A percentile compares a stretch with the other conserved stretches of the same genome.
These are phyloP conservation scores for Citrus sp. DNA, from an alignment of 345 rosid genomes.

Conservation along the genomic window DNA sequence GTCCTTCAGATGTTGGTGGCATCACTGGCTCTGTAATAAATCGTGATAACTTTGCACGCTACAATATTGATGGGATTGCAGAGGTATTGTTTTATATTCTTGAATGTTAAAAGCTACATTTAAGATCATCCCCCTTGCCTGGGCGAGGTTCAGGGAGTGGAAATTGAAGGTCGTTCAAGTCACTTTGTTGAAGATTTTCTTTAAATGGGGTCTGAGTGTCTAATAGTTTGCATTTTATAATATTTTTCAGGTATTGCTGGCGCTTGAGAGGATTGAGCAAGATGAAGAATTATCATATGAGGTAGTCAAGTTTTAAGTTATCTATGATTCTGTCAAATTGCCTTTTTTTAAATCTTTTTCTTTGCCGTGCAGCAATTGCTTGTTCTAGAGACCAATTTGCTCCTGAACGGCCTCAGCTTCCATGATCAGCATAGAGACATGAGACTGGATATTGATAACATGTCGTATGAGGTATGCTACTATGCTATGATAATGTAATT, in stretches of 20 bases:
- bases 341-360: slow-evolving; percentile 5
- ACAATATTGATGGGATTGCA: slow-evolving; percentile 77
- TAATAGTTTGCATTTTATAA: slow-evolving; percentile 7
- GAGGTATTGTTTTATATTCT: slow-evolving; percentile 49
- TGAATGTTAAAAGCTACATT: background rate
- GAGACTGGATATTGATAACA: slow-evolving; percentile 94
- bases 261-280: slow-evolving; percentile 87
- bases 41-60: slow-evolving; percentile 50
- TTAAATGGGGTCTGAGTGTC: background rate
- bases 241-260: slow-evolving; percentile 61
- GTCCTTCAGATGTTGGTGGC: slow-evolving; percentile 59
- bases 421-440: slow-evolving; percentile 89
- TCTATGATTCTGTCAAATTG: background rate
- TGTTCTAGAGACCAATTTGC: slow-evolving; percentile 72
- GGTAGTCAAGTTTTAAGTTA: slow-evolving; percentile 38
- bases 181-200: background rate
- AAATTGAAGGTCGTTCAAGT: background rate
- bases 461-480: slow-evolving; percentile 91
- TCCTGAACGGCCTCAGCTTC: slow-evolving; percentile 64
- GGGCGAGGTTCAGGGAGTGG: background rate
- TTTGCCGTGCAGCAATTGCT: slow-evolving; percentile 69
- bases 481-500: background rate
- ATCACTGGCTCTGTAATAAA: slow-evolving; percentile 37
- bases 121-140: background rate
- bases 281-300: slow-evolving; percentile 80